These are phyloP conservation scores for Medicago lupulina DNA, from an alignment of 306 rosid species.

Conservation along the genomic window DNA sequence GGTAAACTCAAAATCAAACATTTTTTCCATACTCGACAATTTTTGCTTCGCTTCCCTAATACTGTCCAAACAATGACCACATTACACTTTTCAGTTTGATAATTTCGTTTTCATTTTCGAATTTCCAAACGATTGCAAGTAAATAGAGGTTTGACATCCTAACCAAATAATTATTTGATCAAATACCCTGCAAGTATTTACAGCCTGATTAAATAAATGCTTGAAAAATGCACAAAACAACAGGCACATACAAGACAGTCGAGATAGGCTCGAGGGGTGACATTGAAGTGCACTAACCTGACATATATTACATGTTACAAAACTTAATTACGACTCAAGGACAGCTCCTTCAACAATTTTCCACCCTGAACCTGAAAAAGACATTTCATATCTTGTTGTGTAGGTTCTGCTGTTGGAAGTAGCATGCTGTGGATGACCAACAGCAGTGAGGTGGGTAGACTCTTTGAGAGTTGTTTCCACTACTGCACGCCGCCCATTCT, in stretches of 20 bases:
- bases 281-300: constrained; percentile 34
- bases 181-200: constrained; percentile 38
- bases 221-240: constrained; percentile 29
- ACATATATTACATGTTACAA: constrained; percentile 40
- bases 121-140: constrained; percentile 15
- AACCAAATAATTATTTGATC: constrained; percentile 2
- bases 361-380: constrained; percentile 77
- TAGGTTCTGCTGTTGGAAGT: constrained; percentile 75
- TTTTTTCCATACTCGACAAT: too few species aligned
- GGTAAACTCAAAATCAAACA: too few species aligned
- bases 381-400: constrained; percentile 87
- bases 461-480: constrained; percentile 94
- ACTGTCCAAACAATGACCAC: not conserved
- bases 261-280: constrained; percentile 2
- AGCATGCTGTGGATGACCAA: constrained; percentile 70
- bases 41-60: not conserved
- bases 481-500: constrained; percentile 77
- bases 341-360: constrained; percentile 92
- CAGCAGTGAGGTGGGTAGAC: constrained; percentile 67
- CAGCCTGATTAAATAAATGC: constrained; percentile 16
- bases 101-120: constrained; percentile 1
- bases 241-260: constrained; percentile 3
- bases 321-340: constrained; percentile 64
- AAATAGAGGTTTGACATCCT: not conserved
- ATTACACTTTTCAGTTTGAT: not conserved